Evolutionary conservation across 2,329 filamentous ascomycete genomes (phyloP).

Genomic region (Phaeosphaeria sp.): DNA sequence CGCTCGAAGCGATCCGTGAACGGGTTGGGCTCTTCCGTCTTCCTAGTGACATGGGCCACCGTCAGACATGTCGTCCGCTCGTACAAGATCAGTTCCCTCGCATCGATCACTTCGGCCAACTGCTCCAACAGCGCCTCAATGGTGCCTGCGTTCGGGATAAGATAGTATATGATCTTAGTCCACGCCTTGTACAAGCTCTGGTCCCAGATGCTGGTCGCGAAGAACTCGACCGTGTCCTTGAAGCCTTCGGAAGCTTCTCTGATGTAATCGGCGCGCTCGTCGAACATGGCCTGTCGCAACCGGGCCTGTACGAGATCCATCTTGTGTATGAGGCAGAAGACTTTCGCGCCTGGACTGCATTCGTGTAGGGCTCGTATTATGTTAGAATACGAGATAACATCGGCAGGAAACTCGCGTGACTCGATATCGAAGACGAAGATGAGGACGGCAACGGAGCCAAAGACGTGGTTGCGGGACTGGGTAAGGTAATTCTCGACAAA

Average conservation of each 20-base stretch:
- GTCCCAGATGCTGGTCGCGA: slow-evolving; percentile 97
- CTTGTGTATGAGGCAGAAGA: slow-evolving; percentile 97
- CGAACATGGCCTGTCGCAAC: slow-evolving; percentile 80
- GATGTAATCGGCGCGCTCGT: slow-evolving; percentile 80
- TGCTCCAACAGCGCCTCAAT: slow-evolving; percentile 87
- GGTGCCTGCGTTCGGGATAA: slow-evolving; percentile 89
- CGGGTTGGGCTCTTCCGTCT: slow-evolving; percentile 78
- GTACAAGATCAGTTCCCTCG: slow-evolving; percentile 92
- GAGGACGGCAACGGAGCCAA: slow-evolving; percentile 92
- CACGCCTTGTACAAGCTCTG: slow-evolving; percentile 98
- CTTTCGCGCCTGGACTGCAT: slow-evolving; percentile 79
- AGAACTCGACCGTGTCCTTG: slow-evolving; percentile 74
- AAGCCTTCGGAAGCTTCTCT: slow-evolving; percentile 75
- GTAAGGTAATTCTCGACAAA: slow-evolving; percentile 99
- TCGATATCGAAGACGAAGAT: slow-evolving; percentile 99
- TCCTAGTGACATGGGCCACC: slow-evolving; percentile 87
- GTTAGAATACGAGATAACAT: slow-evolving; percentile 88
- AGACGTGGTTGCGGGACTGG: slow-evolving; percentile 94
- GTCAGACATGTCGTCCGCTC: slow-evolving; percentile 96
- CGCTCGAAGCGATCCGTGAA: slow-evolving; percentile 93
- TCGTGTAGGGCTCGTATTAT: slow-evolving; percentile 89
- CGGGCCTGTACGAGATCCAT: slow-evolving; percentile 92
- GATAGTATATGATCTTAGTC: slow-evolving; percentile 96
- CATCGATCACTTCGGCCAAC: slow-evolving; percentile 84
- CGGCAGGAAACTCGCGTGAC: slow-evolving; percentile 89